These are phyloP conservation scores for Aphanocladium album DNA, from an alignment of 2,329 filamentous ascomycete species.

Conservation along the genomic window DNA sequence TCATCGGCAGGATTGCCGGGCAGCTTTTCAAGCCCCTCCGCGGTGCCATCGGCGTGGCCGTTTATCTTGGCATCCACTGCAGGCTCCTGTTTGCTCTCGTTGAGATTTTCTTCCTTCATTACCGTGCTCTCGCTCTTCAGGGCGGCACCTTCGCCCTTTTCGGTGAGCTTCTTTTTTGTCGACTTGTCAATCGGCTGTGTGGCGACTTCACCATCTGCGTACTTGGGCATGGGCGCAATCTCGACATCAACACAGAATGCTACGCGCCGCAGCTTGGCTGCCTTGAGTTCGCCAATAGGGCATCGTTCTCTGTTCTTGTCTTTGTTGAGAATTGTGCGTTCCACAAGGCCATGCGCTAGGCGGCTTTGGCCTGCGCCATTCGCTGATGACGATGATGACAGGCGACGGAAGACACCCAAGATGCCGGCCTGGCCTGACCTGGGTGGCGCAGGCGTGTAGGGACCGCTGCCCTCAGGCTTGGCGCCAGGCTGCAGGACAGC, in stretches of 20 bases:
- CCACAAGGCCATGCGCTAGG: conserved; percentile 62
- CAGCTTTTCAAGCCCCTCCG: neutral
- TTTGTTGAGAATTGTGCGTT: conserved; percentile 78
- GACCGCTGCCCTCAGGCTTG: conserved; percentile 54
- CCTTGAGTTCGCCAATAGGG: conserved; percentile 70
- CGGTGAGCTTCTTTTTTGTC: conserved; percentile 57
- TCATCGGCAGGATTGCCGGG: neutral
- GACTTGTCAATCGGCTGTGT: conserved; percentile 18
- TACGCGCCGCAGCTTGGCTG: conserved; percentile 76
- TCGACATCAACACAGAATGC: conserved; percentile 97
- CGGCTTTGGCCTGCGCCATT: conserved; percentile 22
- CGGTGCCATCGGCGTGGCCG: neutral
- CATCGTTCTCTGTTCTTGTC: conserved; percentile 76
- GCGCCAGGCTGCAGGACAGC: conserved; percentile 54
- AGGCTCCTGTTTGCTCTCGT: conserved; percentile 14
- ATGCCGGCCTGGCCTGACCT: conserved; percentile 66
- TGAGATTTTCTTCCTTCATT: conserved; percentile 36
- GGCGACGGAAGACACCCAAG: conserved; percentile 72
- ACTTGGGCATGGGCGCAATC: conserved; percentile 81
- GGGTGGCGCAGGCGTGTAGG: conserved; percentile 71
- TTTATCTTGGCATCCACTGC: neutral
- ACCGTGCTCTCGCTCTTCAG: conserved; percentile 64
- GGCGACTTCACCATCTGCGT: conserved; percentile 55
- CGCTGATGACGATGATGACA: conserved; percentile 62
- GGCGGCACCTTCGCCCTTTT: conserved; percentile 69